Evolutionary conservation across 352 stramenopile genomes (phyloP).

Genomic region (Phytophthora crassamura): DNA sequence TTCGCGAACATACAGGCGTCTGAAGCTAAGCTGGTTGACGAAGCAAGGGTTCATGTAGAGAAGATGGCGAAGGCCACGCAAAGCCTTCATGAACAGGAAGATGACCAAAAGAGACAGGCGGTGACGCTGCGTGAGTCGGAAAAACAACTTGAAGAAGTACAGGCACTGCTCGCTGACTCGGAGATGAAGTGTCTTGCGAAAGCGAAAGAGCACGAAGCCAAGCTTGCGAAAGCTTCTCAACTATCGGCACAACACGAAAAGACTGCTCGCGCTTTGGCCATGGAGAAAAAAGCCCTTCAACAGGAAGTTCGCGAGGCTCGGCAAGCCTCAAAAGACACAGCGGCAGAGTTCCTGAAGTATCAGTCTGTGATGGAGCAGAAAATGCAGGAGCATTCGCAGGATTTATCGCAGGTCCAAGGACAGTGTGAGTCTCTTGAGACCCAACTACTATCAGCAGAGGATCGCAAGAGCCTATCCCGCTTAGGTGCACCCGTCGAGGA

Average conservation of each 20-base stretch:
- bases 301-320: constrained; percentile 26
- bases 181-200: constrained; percentile 11
- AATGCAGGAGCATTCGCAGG: constrained; percentile 9
- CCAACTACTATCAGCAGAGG: constrained; percentile 29
- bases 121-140: constrained; percentile 5
- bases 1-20: constrained; percentile 2
- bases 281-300: constrained; percentile 28
- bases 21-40: neutral
- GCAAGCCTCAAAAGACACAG: constrained; percentile 14
- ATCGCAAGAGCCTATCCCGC: constrained; percentile 1
- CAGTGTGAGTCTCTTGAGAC: constrained; percentile 31
- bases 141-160: neutral
- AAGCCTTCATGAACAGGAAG: constrained; percentile 1
- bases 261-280: constrained; percentile 3
- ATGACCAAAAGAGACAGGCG: neutral
- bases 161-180: constrained; percentile 11
- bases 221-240: constrained; percentile 1
- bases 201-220: constrained; percentile 2
- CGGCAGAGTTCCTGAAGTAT: constrained; percentile 23
- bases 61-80: constrained; percentile 2
- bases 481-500: neutral
- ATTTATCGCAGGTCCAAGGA: constrained; percentile 4
- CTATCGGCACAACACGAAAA: constrained; percentile 20
- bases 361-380: constrained; percentile 25
- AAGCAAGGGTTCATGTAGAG: neutral